Evolutionary conservation across 2,329 filamentous ascomycete genomes (phyloP).

Genomic region (Polytolypa hystricis): DNA sequence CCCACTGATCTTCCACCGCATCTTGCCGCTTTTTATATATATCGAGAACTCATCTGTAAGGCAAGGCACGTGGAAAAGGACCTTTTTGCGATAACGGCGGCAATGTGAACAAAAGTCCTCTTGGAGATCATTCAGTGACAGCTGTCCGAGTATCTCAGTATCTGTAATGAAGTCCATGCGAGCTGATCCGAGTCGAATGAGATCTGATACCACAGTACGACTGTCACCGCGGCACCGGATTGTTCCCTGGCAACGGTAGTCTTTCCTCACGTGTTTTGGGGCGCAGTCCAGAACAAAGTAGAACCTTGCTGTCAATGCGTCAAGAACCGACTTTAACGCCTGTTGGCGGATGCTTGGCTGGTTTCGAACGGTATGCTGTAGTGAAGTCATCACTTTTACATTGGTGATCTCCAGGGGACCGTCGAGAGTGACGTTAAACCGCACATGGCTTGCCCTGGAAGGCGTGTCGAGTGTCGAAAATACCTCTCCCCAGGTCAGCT

Average conservation of each 20-base stretch:
- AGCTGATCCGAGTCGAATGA: background rate
- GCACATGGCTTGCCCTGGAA: background rate
- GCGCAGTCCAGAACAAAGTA: background rate
- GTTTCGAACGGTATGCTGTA: background rate
- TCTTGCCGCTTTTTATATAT: background rate
- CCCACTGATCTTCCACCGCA: background rate
- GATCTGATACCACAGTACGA: background rate
- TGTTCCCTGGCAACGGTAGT: background rate
- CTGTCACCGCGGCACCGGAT: background rate
- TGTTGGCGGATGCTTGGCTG: background rate
- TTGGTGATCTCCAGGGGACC: background rate
- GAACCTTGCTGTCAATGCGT: background rate
- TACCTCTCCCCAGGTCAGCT: background rate
- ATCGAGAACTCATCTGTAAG: background rate
- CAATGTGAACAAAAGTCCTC: background rate
- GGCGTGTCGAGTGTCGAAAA: conserved; percentile 1
- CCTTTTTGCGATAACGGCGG: background rate
- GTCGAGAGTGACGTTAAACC: background rate
- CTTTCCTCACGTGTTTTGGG: too few relatives aligned
- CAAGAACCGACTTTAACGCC: background rate
- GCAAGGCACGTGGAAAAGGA: background rate
- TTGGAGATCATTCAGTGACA: background rate
- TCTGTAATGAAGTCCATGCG: background rate
- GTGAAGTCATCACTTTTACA: background rate
- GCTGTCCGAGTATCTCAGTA: background rate